Evolutionary conservation across 257 asterid species (phyloP), one percentile per base, ranked within the genome.

Genomic region (Linaria vulgaris): DNA sequence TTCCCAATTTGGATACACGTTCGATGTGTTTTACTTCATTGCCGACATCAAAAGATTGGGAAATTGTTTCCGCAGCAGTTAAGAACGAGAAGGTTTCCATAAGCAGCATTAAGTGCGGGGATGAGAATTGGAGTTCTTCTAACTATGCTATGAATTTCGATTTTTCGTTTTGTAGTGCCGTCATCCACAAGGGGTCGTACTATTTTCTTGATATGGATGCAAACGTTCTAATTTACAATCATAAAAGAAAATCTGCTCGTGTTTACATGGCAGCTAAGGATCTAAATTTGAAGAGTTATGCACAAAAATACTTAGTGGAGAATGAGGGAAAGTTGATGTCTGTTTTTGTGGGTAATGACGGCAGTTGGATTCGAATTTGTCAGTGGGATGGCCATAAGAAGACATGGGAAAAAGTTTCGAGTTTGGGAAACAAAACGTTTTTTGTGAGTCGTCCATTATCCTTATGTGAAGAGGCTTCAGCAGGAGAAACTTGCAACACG

Each of bases 391-490:
- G 6, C 51, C 39, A 48, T 16, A 59, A 24, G 64, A 20, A 27
- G 6, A 38, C 46, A 39, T 59, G 64, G 64, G 51, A 57, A n/a
- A 31, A 3, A 34, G 25, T 57, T 17, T 15, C 8, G 48, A 57
- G 30, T 9, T 17, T 57, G 47, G 47, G 12, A 10, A 41, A 41
- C 47, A 41, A 14, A 41, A 10, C 12, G 47, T 41, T 41, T 12
- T 57, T 57, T 3, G 14, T 31, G n/a, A 59, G 64, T 17, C 21
- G 20, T 21, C 34, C 50, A 41, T 41, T 6, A 10, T 59, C 64
- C 12, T 59, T 59, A 12, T 59, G 64, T 19, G 13, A 39, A 59
- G 19, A 7, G 64, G 64, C 64, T 59, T 9, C 47, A 17, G 44
- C 15, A 27, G 6, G 21, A 15, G 61, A 44, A 25, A 55, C 61